These are phyloP conservation scores for Cicer pinnatifidum DNA, from an alignment of 306 rosid species.

Conservation along the genomic window DNA sequence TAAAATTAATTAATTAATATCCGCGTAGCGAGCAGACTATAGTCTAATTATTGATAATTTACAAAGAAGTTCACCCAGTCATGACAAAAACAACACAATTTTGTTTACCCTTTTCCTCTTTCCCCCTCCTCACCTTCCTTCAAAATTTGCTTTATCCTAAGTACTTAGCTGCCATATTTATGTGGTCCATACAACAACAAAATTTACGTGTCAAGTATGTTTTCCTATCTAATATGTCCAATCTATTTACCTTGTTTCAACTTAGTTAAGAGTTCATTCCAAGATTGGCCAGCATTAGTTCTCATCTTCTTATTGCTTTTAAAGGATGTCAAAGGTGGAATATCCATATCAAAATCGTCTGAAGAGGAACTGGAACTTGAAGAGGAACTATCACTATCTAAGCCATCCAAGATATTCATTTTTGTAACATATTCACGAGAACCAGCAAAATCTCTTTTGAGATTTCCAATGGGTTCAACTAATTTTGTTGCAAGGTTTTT, in stretches of 20 bases:
- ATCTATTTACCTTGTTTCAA: conserved; percentile 32
- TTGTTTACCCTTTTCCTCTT: not conserved
- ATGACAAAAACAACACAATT: not conserved
- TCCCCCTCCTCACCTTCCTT: not conserved
- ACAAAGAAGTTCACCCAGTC: not conserved
- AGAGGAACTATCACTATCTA: conserved; percentile 29
- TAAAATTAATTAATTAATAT: too few relatives aligned
- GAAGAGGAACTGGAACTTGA: conserved; percentile 42
- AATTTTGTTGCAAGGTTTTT: not conserved
- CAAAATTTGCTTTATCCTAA: not conserved
- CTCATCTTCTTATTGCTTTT: conserved; percentile 24
- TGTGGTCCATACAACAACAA: conserved; percentile 33
- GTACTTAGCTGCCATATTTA: not conserved
- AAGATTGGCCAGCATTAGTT: conserved; percentile 20
- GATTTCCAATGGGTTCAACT: not conserved
- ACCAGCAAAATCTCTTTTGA: conserved; percentile 28
- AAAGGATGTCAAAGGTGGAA: not conserved
- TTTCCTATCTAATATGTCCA: conserved; percentile 3
- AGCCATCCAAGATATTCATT: not conserved
- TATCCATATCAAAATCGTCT: conserved; percentile 10
- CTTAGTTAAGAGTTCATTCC: conserved; percentile 19
- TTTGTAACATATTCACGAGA: not conserved
- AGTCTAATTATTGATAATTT: not conserved
- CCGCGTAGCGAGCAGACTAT: too few relatives aligned
- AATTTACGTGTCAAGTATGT: conserved; percentile 9